Conservation (phyloP, 2,329 filamentous ascomycete species). For the Hypoxylon sp. region DNA sequence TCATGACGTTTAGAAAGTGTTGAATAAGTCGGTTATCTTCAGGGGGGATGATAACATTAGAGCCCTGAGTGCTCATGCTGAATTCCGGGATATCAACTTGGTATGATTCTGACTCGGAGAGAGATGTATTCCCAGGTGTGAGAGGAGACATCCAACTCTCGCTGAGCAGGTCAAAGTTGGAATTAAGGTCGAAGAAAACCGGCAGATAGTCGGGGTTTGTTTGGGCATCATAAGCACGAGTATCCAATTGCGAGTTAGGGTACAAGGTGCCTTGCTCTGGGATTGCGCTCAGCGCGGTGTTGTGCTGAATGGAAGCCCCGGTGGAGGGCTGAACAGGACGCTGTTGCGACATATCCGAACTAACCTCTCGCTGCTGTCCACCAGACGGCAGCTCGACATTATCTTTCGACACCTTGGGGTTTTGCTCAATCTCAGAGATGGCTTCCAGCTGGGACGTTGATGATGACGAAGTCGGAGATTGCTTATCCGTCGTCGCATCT, state of each 20-base stretch:
- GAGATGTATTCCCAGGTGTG: constrained; percentile 14
- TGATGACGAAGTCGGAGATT: neutral
- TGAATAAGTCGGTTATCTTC: constrained; percentile 36
- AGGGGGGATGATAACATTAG: constrained; percentile 23
- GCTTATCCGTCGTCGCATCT: constrained; percentile 11
- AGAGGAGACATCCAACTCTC: constrained; percentile 32
- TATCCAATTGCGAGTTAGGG: constrained; percentile 14
- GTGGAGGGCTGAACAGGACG: constrained; percentile 10
- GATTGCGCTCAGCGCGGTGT: constrained; percentile 3
- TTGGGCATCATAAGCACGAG: constrained; percentile 19
- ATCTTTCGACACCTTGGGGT: constrained; percentile 6
- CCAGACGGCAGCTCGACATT: constrained; percentile 7
- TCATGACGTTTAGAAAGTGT: constrained; percentile 37
- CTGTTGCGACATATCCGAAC: constrained; percentile 7
- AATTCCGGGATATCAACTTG: constrained; percentile 10
- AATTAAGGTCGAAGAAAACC: constrained; percentile 35
- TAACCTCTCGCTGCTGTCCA: neutral
- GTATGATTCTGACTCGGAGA: constrained; percentile 9
- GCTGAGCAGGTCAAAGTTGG: constrained; percentile 33
- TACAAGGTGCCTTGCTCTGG: constrained; percentile 1
- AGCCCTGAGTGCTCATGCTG: constrained; percentile 12
- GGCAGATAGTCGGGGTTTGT: constrained; percentile 21
- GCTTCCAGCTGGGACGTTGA: neutral
- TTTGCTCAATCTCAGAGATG: constrained; percentile 4
- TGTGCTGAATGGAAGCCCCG: constrained; percentile 7